Evolutionary conservation across 495 filamentous ascomycete species (phyloP), one percentile per base, ranked within the genome.

Genomic region (Parathielavia appendiculata): DNA sequence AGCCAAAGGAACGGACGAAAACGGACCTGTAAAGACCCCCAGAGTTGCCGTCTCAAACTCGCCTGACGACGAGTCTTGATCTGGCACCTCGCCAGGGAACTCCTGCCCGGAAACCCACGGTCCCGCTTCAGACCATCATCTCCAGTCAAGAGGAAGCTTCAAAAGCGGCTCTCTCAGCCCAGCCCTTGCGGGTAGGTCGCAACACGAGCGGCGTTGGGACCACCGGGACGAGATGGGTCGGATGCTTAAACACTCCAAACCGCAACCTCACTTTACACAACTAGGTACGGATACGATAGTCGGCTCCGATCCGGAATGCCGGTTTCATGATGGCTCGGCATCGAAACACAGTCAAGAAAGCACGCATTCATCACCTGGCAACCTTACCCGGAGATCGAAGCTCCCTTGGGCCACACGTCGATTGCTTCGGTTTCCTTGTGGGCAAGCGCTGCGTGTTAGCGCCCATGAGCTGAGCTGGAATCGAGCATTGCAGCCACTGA

Each of bases 371-470:
- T 19, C 22, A 34, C 35, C 45, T n/a, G 22, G 54, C 54, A 48
- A 56, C 34, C 35, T 17, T 39, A 1, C 38, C 23, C 7, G 7
- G 17, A 16, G 13, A 13, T 22, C 20, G 23, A 20, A 14, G 2
- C 1, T 22, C 9, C 14, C 22, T 30, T 17, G 11, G 38, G 41
- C 40, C 16, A 9, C 3, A 19, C 10, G 35, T 10, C 35, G 35
- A 12, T 14, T 13, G 22, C 14, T 22, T 23, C 12, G 44, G 44
- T 26, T 46, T 9, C 19, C 26, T 30, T n/a, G 23, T 26, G 35
- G 38, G 22, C 46, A 58, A 58, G 48, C 48, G 50, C 57, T 54
- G 41, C 34, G 48, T 36, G 41, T 52, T 58, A 52, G 56, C 56
- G 56, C 48, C 52, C 12, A 0, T 20, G 14, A 19, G 10, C 26